Percentiles rank a stretch among this genome's conserved stretches.
Evolutionary conservation across 2,329 filamentous ascomycete genomes (phyloP).

Genomic region (Truncatella angustata): DNA sequence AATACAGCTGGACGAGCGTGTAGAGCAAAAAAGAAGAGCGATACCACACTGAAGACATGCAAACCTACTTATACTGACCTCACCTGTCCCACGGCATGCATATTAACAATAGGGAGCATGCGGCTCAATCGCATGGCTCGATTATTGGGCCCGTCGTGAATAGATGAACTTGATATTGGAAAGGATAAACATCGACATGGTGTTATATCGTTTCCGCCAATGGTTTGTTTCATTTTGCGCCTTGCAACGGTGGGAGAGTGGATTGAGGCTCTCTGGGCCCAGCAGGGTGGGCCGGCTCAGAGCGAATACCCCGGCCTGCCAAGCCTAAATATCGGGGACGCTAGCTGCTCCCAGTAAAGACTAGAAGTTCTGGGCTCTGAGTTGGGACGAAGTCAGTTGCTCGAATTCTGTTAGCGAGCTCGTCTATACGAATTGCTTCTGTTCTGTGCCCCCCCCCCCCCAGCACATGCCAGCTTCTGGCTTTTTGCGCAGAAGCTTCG

Average conservation of each 20-base stretch:
- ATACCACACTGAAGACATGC: not conserved
- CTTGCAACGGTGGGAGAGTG: conserved; percentile 2
- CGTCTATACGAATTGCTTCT: too few relatives aligned
- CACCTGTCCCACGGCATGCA: not conserved
- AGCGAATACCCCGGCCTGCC: too few relatives aligned
- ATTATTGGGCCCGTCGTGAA: not conserved
- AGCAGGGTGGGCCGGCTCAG: too few relatives aligned
- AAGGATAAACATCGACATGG: not conserved
- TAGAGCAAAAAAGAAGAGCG: not conserved
- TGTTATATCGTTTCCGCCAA: not conserved
- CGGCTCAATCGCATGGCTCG: not conserved
- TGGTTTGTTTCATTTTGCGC: conserved; percentile 7
- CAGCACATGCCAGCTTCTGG: too few relatives aligned
- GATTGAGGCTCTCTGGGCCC: too few relatives aligned
- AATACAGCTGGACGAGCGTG: conserved; percentile 5
- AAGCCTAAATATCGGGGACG: too few relatives aligned
- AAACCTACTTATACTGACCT: not conserved
- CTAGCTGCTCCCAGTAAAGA: too few relatives aligned
- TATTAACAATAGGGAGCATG: not conserved
- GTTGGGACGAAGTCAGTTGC: too few relatives aligned
- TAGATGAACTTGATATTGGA: conserved; percentile 7
- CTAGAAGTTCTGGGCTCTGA: too few relatives aligned
- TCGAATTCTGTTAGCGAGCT: too few relatives aligned
- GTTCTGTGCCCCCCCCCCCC: too few relatives aligned
- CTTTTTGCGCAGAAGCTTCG: too few relatives aligned